Base-by-base conservation (phyloP, 306 rosid species). In the Macrotyloma uniflorum region DNA sequence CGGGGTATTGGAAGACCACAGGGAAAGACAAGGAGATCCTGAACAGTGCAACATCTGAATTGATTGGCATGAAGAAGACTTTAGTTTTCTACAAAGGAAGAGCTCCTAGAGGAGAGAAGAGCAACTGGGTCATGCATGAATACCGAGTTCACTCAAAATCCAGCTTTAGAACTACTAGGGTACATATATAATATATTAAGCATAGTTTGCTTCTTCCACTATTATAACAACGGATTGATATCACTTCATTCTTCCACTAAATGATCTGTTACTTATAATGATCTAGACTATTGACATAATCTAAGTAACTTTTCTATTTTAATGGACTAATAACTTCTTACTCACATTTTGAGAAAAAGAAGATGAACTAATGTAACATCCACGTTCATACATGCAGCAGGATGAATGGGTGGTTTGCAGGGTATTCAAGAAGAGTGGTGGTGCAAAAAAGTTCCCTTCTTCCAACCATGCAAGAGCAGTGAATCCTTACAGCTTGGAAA, bases 71-170 rank as follows among this genome's bases (percentile, higher is more conserved):
- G 98, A 94, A 94, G 87, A 94, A 94, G 81, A 94, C 98, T 0
- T 73, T 94, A 70, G 97, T 94, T 58, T 94, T 94, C 78, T 94
- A 94, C 76, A 92, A 88, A 88, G 98, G 98, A 1, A 89, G 98
- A 82, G 98, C 98, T 54, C 98, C 98, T 0, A 84, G 97, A 84
- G 98, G 98, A 49, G 97, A 94, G 76, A 94, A 94, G 78, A 73
- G 88, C 57, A 94, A 90, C 69, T 92, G 98, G 97, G 97, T 94
- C 78, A 94, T 94, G 93, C 98, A 94, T 76, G 98, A 94, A 87
- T 94, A 94, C 23, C 94, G 98, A 70, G 75, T 88, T 78, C 92
- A 89, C 80, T 83, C 93, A 7, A 93, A 91, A 80, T 82, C 97
- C 12, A 79, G 67, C 74, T 87, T 80, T 63, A 78, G 95, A 87